These are phyloP conservation scores for Pythium aristosporum DNA, from an alignment of 352 stramenopile genomes.

Conservation along the genomic window DNA sequence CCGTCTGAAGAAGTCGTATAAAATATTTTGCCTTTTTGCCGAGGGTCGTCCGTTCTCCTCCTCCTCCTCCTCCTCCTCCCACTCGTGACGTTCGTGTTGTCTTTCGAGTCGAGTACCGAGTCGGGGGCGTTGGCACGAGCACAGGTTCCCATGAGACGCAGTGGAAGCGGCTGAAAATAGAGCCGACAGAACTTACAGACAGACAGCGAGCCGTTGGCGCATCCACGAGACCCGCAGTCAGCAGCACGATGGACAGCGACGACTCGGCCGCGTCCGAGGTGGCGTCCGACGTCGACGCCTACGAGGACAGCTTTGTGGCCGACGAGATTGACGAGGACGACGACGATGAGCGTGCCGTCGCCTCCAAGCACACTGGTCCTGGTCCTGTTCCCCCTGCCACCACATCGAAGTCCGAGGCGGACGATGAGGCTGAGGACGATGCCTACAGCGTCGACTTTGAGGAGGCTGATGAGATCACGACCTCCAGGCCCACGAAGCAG, in stretches of 20 bases:
- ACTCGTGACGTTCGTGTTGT: neutral
- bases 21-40: conserved; percentile 31
- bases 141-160: neutral
- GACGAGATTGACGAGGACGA: conserved; percentile 58
- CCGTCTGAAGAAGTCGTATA: conserved; percentile 14
- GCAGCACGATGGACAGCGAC: conserved; percentile 60
- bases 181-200: neutral
- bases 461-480: conserved; percentile 34
- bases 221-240: neutral
- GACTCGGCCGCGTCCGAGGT: conserved; percentile 68
- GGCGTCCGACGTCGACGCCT: conserved; percentile 47
- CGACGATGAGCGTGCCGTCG: conserved; percentile 1
- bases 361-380: conserved; percentile 10
- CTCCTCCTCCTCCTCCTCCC: neutral
- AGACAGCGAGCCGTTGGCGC: conserved; percentile 1
- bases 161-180: neutral
- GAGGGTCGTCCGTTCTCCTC: conserved; percentile 11
- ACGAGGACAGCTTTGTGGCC: conserved; percentile 43
- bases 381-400: conserved; percentile 4
- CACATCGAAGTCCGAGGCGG: conserved; percentile 10
- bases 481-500: conserved; percentile 6
- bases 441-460: conserved; percentile 77
- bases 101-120: neutral
- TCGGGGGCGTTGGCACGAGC: neutral
- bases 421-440: conserved; percentile 44